These are phyloP conservation scores for Mycena polygramma DNA, from an alignment of 768 basidiomycete genomes.

Conservation along the genomic window DNA sequence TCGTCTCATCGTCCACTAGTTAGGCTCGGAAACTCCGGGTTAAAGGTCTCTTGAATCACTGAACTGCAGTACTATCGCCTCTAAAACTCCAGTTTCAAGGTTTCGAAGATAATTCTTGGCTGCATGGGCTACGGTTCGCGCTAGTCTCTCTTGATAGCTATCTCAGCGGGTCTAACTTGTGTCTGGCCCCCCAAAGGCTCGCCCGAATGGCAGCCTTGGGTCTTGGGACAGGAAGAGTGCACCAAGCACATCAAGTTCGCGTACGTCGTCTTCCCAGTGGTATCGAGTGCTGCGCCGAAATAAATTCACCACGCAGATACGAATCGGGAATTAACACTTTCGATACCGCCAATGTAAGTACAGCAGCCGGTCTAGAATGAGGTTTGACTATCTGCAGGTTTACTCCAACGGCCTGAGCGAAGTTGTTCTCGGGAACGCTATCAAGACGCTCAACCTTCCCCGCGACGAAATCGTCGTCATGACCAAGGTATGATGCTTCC, in stretches of 20 bases:
- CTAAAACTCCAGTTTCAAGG: no score
- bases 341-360: conserved; percentile 63
- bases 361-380: no score
- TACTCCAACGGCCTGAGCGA: conserved; percentile 80
- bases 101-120: no score
- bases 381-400: conserved; percentile 47
- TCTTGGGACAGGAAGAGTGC: conserved; percentile 50
- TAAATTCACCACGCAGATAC: conserved; percentile 44
- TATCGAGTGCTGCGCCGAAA: not conserved
- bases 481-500: conserved; percentile 66
- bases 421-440: conserved; percentile 63
- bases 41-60: no score
- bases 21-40: no score
- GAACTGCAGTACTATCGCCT: no score
- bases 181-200: conserved; percentile 18
- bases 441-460: conserved; percentile 58
- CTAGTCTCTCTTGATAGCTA: no score
- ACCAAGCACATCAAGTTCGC: conserved; percentile 51
- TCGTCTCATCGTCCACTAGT: no score
- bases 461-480: conserved; percentile 84
- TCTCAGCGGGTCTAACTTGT: no score
- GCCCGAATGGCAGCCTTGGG: conserved; percentile 50
- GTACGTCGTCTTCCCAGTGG: not conserved
- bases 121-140: no score
- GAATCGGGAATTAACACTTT: conserved; percentile 74